Evolutionary conservation across 257 asterid genomes (phyloP).

Genomic region (Salvia rosmarinus): DNA sequence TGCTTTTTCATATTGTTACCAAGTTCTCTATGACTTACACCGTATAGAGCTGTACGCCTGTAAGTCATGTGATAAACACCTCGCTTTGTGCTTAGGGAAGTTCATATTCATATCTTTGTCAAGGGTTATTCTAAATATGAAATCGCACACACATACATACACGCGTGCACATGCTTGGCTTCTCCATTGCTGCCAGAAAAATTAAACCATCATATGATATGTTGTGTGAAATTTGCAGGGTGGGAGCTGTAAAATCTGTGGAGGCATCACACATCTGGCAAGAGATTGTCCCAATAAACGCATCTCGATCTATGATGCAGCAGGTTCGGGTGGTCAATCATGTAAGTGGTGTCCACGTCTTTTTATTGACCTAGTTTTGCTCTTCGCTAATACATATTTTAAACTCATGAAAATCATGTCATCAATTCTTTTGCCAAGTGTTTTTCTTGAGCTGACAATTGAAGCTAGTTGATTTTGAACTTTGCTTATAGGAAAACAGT

Average conservation of each 20-base stretch:
- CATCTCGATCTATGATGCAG: constrained; percentile 36
- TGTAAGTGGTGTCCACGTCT: constrained; percentile 48
- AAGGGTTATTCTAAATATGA: no score
- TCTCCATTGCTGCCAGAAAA: background rate
- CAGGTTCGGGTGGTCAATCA: constrained; percentile 41
- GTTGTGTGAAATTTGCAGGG: constrained; percentile 53
- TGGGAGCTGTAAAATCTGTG: constrained; percentile 90
- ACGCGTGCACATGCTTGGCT: background rate
- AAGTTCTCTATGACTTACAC: no score
- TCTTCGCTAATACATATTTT: background rate
- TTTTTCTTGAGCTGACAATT: no score
- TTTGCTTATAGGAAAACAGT: no score
- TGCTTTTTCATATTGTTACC: no score
- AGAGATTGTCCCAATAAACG: constrained; percentile 84
- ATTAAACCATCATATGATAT: background rate
- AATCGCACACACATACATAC: background rate
- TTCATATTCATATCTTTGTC: background rate
- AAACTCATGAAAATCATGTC: background rate
- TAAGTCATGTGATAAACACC: no score
- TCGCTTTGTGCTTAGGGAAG: background rate
- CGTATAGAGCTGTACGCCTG: no score
- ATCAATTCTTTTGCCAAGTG: background rate
- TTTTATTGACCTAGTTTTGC: constrained; percentile 18
- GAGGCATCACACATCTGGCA: constrained; percentile 88
- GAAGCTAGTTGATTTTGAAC: no score